These are phyloP conservation scores for Mycocentrospora acerina DNA, from an alignment of 2,329 filamentous ascomycete genomes.

Conservation along the genomic window DNA sequence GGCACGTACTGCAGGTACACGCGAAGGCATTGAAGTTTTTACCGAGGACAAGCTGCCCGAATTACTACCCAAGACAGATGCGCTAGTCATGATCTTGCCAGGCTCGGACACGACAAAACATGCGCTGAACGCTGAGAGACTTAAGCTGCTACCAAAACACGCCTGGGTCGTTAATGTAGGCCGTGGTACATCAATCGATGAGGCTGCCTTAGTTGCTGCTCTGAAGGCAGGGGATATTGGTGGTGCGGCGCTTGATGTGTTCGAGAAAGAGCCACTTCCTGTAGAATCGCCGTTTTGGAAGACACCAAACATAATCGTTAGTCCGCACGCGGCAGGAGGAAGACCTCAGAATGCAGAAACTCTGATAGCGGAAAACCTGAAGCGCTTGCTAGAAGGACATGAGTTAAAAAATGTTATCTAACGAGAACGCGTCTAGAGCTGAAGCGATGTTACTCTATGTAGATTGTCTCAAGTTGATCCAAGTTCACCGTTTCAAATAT, in stretches of 20 bases:
- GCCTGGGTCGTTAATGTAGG: constrained; percentile 76
- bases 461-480: too few species aligned
- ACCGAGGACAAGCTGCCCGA: constrained; percentile 56
- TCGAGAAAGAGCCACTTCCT: constrained; percentile 67
- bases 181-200: constrained; percentile 74
- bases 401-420: constrained; percentile 58
- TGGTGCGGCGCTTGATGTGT: constrained; percentile 77
- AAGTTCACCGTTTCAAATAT: too few species aligned
- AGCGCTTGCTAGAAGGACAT: constrained; percentile 61
- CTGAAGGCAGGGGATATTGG: constrained; percentile 68
- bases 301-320: constrained; percentile 45
- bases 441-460: too few species aligned
- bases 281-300: constrained; percentile 60
- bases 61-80: constrained; percentile 60
- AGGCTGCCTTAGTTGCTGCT: constrained; percentile 66
- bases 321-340: constrained; percentile 61
- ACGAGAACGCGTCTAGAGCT: too few species aligned
- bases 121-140: constrained; percentile 58
- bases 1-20: constrained; percentile 58
- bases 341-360: constrained; percentile 61
- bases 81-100: constrained; percentile 58
- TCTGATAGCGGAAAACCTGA: constrained; percentile 63
- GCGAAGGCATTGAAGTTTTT: constrained; percentile 60
- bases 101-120: constrained; percentile 63
- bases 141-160: constrained; percentile 62